phyloP scores from a whole-genome alignment of 2,329 filamentous ascomycete genomes.

The Xylaria sp. region DNA sequence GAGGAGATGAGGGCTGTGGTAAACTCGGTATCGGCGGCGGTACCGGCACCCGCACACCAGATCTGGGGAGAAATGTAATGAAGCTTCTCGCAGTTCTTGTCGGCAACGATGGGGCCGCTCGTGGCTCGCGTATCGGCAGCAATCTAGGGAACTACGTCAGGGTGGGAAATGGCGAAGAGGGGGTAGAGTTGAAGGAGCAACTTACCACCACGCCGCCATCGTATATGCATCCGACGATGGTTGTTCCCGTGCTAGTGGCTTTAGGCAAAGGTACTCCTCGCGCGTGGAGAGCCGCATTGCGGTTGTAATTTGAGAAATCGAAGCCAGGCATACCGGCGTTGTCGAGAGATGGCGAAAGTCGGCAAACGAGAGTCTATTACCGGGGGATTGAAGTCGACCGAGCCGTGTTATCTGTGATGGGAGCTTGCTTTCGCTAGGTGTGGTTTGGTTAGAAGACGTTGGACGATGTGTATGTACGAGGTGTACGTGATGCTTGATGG shows the following conservation, averaged over 20 bases:
- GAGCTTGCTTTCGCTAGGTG: conserved; percentile 8
- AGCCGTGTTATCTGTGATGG: background rate
- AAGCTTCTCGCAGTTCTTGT: conserved; percentile 99
- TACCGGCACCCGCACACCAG: conserved; percentile 98
- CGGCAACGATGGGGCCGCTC: conserved; percentile 96
- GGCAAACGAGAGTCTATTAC: conserved; percentile 5
- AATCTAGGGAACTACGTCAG: conserved; percentile 67
- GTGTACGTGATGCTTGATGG: conserved; percentile 21
- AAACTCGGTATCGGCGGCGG: conserved; percentile 98
- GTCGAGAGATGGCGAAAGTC: background rate
- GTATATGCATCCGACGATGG: conserved; percentile 96
- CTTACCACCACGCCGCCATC: conserved; percentile 94
- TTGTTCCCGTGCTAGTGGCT: conserved; percentile 98
- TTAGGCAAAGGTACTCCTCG: conserved; percentile 94
- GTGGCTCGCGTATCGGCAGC: conserved; percentile 98
- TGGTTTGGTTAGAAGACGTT: conserved; percentile 10
- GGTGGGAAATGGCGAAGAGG: conserved; percentile 10
- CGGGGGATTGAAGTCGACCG: background rate
- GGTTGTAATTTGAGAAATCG: conserved; percentile 99
- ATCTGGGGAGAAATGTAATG: conserved; percentile 99
- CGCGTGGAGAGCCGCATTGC: conserved; percentile 95
- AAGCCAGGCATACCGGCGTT: conserved; percentile 85
- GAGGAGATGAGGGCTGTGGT: conserved; percentile 98
- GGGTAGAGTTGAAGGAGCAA: conserved; percentile 39
- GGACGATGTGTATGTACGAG: background rate